These are phyloP conservation scores for Alternaria sp. DNA, from an alignment of 2,329 filamentous ascomycete species.

Conservation along the genomic window DNA sequence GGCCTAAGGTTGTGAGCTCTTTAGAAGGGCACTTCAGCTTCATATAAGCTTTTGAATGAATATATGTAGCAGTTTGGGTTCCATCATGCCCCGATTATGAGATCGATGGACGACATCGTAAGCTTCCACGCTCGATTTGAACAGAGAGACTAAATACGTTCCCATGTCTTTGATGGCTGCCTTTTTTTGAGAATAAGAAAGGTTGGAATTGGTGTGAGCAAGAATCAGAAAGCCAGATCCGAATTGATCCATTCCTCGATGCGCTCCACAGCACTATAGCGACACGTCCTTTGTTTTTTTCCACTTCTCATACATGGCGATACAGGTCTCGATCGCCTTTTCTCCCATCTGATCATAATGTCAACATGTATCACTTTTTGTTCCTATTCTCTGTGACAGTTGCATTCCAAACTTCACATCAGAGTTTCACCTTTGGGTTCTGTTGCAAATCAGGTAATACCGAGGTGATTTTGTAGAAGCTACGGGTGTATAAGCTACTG, in stretches of 20 bases:
- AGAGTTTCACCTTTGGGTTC: not conserved
- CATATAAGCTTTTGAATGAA: not conserved
- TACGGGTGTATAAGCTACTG: not conserved
- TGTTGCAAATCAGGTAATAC: not conserved
- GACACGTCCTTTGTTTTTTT: not conserved
- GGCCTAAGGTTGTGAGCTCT: rapidly evolving
- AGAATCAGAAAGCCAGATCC: not conserved
- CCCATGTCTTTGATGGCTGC: not conserved
- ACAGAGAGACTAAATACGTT: not conserved
- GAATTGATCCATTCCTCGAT: not conserved
- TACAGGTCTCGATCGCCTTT: no score
- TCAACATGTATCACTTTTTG: not conserved
- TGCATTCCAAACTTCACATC: not conserved
- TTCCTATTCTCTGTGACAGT: not conserved
- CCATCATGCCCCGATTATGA: not conserved
- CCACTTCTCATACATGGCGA: not conserved
- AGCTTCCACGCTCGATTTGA: not conserved
- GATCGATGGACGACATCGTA: not conserved
- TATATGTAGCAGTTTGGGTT: not conserved
- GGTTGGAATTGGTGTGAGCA: not conserved
- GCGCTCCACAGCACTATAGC: not conserved
- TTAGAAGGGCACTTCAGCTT: not conserved
- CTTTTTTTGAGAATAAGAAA: not conserved
- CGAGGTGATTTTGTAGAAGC: no score
- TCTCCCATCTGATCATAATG: not conserved